Percentiles rank a stretch among this genome's conserved stretches.
These are phyloP conservation scores for Argentina anserina DNA, from an alignment of 306 rosid species.

Conservation along the genomic window DNA sequence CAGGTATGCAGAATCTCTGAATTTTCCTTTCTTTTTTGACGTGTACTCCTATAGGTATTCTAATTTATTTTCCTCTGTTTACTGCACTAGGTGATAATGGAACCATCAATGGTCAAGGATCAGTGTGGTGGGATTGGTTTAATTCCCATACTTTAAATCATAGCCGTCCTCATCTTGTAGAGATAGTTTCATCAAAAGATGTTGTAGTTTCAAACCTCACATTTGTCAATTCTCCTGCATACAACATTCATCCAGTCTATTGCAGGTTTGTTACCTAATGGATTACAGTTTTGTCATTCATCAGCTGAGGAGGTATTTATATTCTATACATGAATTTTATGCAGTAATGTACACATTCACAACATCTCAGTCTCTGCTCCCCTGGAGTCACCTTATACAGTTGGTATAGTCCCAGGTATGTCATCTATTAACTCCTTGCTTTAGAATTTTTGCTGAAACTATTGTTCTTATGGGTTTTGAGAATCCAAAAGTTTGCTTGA, in stretches of 20 bases:
- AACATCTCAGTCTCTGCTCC: conserved; percentile 76
- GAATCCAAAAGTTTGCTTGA: neutral
- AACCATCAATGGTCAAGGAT: conserved; percentile 85
- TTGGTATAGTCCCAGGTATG: conserved; percentile 93
- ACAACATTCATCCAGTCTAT: conserved; percentile 85
- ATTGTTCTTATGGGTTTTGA: neutral
- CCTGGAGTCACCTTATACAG: conserved; percentile 73
- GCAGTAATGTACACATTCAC: conserved; percentile 82
- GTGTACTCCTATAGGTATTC: neutral
- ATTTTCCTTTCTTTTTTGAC: neutral
- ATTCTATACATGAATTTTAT: conserved; percentile 22
- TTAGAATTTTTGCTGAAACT: neutral
- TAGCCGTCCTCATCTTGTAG: conserved; percentile 93
- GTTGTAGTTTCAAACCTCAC: conserved; percentile 92
- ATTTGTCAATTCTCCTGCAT: conserved; percentile 84
- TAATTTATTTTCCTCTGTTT: conserved; percentile 16
- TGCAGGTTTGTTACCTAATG: conserved; percentile 60
- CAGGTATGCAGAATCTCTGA: conserved; percentile 47
- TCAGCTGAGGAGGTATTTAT: conserved; percentile 14
- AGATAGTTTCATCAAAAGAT: conserved; percentile 51
- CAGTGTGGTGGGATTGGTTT: conserved; percentile 94
- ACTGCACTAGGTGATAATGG: conserved; percentile 73
- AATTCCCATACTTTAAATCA: conserved; percentile 62
- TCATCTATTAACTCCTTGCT: conserved; percentile 7
- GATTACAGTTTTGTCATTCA: neutral